Base-by-base conservation (phyloP, 768 basidiomycete genomes). In the Auriculariales sp. region DNA sequence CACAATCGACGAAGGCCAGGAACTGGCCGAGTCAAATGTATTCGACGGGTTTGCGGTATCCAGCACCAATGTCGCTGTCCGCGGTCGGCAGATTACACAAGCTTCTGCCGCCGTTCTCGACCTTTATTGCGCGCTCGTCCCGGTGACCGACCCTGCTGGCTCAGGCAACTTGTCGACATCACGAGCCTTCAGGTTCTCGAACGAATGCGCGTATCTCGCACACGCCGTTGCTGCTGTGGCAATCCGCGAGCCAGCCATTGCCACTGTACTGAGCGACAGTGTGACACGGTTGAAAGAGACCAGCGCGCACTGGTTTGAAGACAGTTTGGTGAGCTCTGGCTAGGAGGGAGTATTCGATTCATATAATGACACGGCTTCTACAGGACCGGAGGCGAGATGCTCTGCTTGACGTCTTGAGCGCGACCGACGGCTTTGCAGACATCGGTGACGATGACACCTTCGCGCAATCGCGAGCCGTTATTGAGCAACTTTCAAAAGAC, bases 61-160 rank as follows among this genome's bases (percentile, higher is more conserved):
- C 24, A 27, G 30, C 35, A 22, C 24, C 33, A 28, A 28, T 28
- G 32, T 48, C 49, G 11, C 67, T 83, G 25, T 73, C 85, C 49
- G 54, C 68, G 28, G 53, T 64, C 27, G 64, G 2, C 65, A 80
- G 19, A 68, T 92, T 24, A 58, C 75, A 36, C 74, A 81, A 54
- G 71, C 81, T 1, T 73, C 81, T 15, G 67, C 77, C 2, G 72
- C 81, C 15, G 70, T 80, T 2, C 68, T 94, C 49, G 90, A 93
- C 49, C 66, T 95, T 7, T 85, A 80, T 64, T 74, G 83, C 36
- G 86, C 87, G 1, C 61, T 95, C 24, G 79, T 85, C 59, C 88
- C 88, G 11, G 71, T 84, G 31, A 70, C 71, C 29, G 78, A 77
- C 52, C 62, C 68, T 0, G 56, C 67, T 31, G 66, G 69, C 39